These are phyloP conservation scores for Penicillium atrosanguineum DNA, from an alignment of 495 filamentous ascomycete species.

Conservation along the genomic window DNA sequence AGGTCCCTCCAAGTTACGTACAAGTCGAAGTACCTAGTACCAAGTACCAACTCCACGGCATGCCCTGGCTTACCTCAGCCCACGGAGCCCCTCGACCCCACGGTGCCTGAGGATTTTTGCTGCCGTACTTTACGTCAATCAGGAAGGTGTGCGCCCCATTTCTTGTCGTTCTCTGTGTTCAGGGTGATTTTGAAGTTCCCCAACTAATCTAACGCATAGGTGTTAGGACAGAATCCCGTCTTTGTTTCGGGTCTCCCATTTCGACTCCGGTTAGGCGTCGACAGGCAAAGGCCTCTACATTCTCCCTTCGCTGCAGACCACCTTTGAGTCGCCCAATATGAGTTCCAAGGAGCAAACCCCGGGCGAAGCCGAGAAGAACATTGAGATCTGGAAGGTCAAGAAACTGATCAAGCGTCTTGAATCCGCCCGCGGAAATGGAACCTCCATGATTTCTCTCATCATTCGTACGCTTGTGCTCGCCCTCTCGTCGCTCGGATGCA, in stretches of 20 bases:
- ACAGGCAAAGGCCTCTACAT: conserved; percentile 26
- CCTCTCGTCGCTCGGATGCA: not conserved
- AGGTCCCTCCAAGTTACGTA: not conserved
- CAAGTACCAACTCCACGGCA: conserved; percentile 5
- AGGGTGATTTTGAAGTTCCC: not conserved
- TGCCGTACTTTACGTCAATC: conserved; percentile 36
- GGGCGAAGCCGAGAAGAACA: conserved; percentile 97
- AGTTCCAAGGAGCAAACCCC: conserved; percentile 80
- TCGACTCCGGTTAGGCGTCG: conserved; percentile 24
- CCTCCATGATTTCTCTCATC: conserved; percentile 97
- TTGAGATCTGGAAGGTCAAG: conserved; percentile 86
- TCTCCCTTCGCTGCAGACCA: conserved; percentile 29
- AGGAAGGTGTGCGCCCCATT: conserved; percentile 17
- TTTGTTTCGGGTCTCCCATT: conserved; percentile 24
- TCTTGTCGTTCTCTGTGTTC: not conserved
- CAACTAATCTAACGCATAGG: conserved; percentile 2
- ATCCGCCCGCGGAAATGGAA: conserved; percentile 90
- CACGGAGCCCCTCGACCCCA: conserved; percentile 36
- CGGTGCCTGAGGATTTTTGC: conserved; percentile 44
- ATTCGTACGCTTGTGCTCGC: conserved; percentile 66
- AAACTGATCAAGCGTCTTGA: conserved; percentile 96
- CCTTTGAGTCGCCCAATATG: conserved; percentile 64
- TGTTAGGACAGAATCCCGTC: conserved; percentile 9
- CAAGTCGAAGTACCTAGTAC: conserved; percentile 6
- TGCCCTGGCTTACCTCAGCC: conserved; percentile 28